Evolutionary conservation across 768 basidiomycete species (phyloP), one percentile per base, ranked within the genome.

Genomic region (Sistotremastrum suecicum): DNA sequence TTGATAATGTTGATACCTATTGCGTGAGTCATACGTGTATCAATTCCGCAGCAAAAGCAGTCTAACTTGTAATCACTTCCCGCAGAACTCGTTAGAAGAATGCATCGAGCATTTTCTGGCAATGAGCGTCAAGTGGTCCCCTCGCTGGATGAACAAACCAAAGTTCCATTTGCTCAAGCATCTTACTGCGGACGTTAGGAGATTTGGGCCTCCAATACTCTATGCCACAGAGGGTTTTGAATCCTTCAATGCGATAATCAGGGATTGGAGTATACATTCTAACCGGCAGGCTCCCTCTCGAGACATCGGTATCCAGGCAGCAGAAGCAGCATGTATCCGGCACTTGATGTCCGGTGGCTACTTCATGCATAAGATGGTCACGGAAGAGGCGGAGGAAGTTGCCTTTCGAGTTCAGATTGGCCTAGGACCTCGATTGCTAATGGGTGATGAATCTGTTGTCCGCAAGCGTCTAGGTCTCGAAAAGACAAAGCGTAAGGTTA

Each of bases 101-200:
- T 56, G 54, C 30, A 69, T 71, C 33, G 41, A 66, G 2, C 45
- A 62, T 28, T 68, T 71, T 43, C 59, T 71, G 3, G 39, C 50
- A 4, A 54, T 54, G 11, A 60, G 62, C 0, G 61, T 58, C 4
- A 45, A 34, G 2, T 60, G 57, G 57, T 60, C 57, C 5, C 47
- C 46, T 29, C 53, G 39, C 7, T 68, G 61, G 63, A 66, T 68
- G 50, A 66, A 65, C 45, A 70, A 71, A 48, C 60, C 65, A 2
- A 71, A 70, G 46, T 68, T 70, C 48, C 68, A 71, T 38, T 53
- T 69, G 30, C 34, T 70, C 4, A 33, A 62, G 0, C 68, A 71
- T 48, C 50, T 71, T 0, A 56, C 59, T 0, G 45, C 48, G 0
- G 63, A 70, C 45, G 63, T 71, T 37, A 43, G 55, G 0, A 52